Evolutionary conservation across 148 eudicot species (phyloP).

Genomic region (Selenicereus undatus): DNA sequence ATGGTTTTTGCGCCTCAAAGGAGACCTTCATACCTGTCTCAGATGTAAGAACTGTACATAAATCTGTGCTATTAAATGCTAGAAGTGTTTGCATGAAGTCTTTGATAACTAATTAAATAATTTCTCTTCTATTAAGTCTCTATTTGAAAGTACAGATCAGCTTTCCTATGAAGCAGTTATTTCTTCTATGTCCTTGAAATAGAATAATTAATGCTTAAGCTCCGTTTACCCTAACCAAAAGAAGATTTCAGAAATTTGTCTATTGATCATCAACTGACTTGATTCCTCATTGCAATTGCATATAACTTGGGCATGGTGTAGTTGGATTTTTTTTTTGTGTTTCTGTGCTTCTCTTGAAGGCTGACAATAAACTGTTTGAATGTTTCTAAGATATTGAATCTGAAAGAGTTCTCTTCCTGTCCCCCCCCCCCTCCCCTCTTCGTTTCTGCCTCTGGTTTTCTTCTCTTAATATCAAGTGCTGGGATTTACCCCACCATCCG

Average conservation of each 20-base stretch:
- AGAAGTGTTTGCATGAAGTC: neutral
- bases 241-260: too few relatives aligned
- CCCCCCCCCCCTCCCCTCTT: neutral
- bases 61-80: neutral
- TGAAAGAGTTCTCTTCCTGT: neutral
- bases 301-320: neutral
- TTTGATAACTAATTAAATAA: neutral
- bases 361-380: neutral
- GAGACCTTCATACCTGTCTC: too few relatives aligned
- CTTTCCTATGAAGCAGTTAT: neutral
- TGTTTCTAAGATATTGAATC: neutral
- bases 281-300: neutral
- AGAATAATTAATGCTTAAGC: neutral
- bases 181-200: neutral
- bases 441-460: neutral
- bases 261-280: too few relatives aligned
- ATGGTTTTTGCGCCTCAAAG: too few relatives aligned
- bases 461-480: neutral
- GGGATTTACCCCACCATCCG: neutral
- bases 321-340: neutral
- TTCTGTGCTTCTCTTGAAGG: neutral
- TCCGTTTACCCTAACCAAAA: too few relatives aligned
- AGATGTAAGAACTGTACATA: conserved; percentile 20
- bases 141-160: neutral
- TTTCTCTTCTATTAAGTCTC: neutral